Conservation (phyloP, 2,329 filamentous ascomycete species). For the Sporothrix euskadiensis region DNA sequence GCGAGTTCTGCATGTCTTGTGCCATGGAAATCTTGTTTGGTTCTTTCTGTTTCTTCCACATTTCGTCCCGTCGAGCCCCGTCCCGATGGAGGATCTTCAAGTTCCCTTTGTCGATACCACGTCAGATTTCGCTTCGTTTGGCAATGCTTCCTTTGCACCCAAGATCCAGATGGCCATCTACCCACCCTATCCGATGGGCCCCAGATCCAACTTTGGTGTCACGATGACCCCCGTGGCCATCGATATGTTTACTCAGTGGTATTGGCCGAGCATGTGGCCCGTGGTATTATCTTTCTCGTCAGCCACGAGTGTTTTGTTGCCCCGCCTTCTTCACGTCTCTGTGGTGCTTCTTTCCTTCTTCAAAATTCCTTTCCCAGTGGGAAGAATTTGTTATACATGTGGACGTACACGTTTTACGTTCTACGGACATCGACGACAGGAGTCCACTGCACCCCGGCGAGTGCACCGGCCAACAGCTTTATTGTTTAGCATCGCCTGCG, state of each 20-base stretch:
- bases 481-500: not conserved
- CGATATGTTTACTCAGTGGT: not conserved
- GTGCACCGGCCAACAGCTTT: not conserved
- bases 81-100: not conserved
- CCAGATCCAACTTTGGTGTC: not conserved
- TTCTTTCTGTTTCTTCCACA: not conserved
- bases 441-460: not conserved
- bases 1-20: conserved; percentile 2
- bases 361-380: not conserved
- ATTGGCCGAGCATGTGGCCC: not conserved
- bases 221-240: not conserved
- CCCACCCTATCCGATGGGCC: not conserved
- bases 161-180: not conserved
- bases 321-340: not conserved
- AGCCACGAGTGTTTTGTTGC: not conserved
- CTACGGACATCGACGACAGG: not conserved
- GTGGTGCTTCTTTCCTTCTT: not conserved
- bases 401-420: not conserved
- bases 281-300: not conserved
- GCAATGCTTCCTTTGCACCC: not conserved
- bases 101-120: conserved; percentile 9
- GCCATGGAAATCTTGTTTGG: not conserved
- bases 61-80: not conserved
- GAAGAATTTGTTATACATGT: not conserved
- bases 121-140: not conserved